Evolutionary conservation across 352 stramenopile genomes (phyloP), one percentile per base, ranked within the genome.

Genomic region (Pythium apleroticum): DNA sequence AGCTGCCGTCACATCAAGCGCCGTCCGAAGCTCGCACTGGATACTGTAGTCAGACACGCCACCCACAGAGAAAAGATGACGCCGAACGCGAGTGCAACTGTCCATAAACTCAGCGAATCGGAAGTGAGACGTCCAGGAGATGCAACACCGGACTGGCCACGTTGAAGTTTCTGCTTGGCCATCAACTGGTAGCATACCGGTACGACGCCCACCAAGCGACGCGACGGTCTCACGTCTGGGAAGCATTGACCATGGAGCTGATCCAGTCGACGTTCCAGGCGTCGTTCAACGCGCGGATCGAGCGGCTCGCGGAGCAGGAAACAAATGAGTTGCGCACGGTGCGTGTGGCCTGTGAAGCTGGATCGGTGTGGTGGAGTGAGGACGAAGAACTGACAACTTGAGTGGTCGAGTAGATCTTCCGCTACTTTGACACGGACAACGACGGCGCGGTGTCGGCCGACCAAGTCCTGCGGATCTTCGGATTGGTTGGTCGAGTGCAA

Each of bases 401-500:
- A 24, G 12, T 41, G 27, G 4, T 20, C 11, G 27, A 2, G 28
- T 9, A 90, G 84, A 85, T 92, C 52, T 92, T 92, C 57, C 74
- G 79, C 25, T 92, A 77, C 73, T 90, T 89, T 55, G 84, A 90
- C 66, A 88, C 81, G 20, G 76, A 90, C 67, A 66, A 65, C 46
- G 78, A 90, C 28, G 84, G 84, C 35, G 79, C 74, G 22, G 70
- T 92, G 35, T 78, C 74, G 20, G 73, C 84, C 4, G 63, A 74
- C n/a, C 79, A 89, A 67, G 79, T 76, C 0, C 81, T 76, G 17
- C 76, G 81, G 20, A 88, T 90, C 60, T 89, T 92, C 48, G 66
- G 73, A 4, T 63, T 92, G 55, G 83, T 91, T 54, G 6, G 49
- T 31, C 17, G 22, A 1, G 4, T 54, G 12, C 8, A 24, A 6